These are phyloP conservation scores for Sanguinoderma infundibulare DNA, from an alignment of 1,284 basidiomycete species.

Conservation along the genomic window DNA sequence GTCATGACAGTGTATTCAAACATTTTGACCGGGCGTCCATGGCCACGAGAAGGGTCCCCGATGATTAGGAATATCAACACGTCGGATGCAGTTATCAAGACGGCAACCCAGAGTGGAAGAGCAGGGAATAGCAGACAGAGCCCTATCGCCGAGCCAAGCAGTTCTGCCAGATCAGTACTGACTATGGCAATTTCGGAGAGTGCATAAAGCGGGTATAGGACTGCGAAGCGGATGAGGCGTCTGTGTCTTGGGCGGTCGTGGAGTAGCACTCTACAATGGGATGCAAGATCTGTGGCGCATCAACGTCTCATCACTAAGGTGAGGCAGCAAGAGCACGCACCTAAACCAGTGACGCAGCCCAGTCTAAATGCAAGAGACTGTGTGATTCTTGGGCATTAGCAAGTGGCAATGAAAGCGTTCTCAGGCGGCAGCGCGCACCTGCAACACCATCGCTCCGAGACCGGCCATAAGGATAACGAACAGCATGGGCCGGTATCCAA, in stretches of 20 bases:
- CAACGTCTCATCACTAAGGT: constrained; percentile 2
- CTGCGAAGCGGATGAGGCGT: constrained; percentile 61
- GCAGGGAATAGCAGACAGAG: constrained; percentile 82
- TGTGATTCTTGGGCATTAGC: neutral
- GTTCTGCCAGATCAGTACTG: constrained; percentile 72
- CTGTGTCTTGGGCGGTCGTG: constrained; percentile 68
- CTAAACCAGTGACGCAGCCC: constrained; percentile 71
- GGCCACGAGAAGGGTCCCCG: constrained; percentile 64
- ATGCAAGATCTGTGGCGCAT: constrained; percentile 58
- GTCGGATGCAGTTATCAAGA: constrained; percentile 84
- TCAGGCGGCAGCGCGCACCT: constrained; percentile 45
- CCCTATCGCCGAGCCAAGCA: constrained; percentile 82
- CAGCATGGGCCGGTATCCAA: constrained; percentile 78
- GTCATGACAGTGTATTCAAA: constrained; percentile 76
- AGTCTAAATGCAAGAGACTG: constrained; percentile 62
- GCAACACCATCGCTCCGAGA: constrained; percentile 78
- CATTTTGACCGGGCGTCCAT: constrained; percentile 59
- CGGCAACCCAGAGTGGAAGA: constrained; percentile 81
- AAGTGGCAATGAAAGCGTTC: neutral
- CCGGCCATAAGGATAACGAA: constrained; percentile 87
- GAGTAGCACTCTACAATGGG: constrained; percentile 73
- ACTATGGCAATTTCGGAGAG: constrained; percentile 84
- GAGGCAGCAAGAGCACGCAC: constrained; percentile 37
- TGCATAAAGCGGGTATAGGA: constrained; percentile 71
- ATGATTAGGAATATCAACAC: constrained; percentile 78